These are phyloP conservation scores for Lentinus brumalis DNA, from an alignment of 768 basidiomycete genomes.

Conservation along the genomic window DNA sequence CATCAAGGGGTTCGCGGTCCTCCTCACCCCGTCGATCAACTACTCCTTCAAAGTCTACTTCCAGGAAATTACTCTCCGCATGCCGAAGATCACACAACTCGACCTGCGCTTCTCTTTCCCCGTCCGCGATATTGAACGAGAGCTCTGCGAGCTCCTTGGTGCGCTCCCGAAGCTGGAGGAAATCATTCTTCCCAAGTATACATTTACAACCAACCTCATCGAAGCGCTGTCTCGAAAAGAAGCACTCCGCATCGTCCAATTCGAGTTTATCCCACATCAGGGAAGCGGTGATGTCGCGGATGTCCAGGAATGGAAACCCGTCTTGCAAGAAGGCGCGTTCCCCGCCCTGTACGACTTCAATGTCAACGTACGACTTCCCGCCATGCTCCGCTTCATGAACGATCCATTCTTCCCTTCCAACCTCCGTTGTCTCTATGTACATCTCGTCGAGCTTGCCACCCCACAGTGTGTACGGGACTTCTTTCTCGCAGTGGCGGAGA, in stretches of 20 bases:
- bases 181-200: constrained; percentile 54
- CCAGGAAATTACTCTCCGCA: constrained; percentile 46
- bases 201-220: constrained; percentile 48
- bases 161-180: constrained; percentile 47
- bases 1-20: constrained; percentile 42
- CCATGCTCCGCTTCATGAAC: constrained; percentile 48
- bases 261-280: constrained; percentile 50
- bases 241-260: constrained; percentile 51
- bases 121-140: constrained; percentile 42
- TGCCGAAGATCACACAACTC: constrained; percentile 51
- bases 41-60: constrained; percentile 33
- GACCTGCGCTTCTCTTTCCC: constrained; percentile 47
- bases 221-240: constrained; percentile 47
- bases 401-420: constrained; percentile 47
- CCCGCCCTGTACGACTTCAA: constrained; percentile 55
- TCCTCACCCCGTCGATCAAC: constrained; percentile 35
- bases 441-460: constrained; percentile 47
- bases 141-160: constrained; percentile 41
- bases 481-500: constrained; percentile 46
- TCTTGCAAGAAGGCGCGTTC: constrained; percentile 50
- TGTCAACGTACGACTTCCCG: constrained; percentile 45
- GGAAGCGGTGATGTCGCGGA: constrained; percentile 50
- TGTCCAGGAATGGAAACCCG: constrained; percentile 45
- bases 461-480: constrained; percentile 45
- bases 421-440: constrained; percentile 54